Conservation (phyloP, 768 basidiomycete genomes). For the Mycena amicta region DNA sequence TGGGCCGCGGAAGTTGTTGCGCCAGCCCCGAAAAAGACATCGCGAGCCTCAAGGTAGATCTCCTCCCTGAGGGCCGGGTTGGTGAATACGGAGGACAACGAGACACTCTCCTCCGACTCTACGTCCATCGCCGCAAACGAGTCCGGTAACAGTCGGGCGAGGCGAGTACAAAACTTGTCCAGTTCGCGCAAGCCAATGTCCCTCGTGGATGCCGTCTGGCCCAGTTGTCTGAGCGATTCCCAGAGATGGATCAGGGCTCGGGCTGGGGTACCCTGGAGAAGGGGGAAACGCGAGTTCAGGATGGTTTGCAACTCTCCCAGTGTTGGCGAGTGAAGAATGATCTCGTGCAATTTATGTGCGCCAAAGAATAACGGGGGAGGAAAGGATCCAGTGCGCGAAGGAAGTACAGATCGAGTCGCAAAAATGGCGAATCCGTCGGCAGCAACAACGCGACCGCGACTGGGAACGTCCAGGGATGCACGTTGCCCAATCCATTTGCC, state of each 20-base stretch:
- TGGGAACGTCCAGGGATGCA: conserved; percentile 72
- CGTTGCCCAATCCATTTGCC: conserved; percentile 77
- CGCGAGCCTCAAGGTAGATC: conserved; percentile 83
- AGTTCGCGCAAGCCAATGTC: conserved; percentile 78
- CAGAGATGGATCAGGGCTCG: conserved; percentile 68
- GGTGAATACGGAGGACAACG: conserved; percentile 54
- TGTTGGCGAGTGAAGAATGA: conserved; percentile 63
- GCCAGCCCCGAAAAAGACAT: conserved; percentile 87
- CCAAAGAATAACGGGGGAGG: conserved; percentile 77
- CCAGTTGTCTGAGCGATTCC: conserved; percentile 57
- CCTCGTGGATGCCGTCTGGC: conserved; percentile 53
- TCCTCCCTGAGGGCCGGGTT: conserved; percentile 84
- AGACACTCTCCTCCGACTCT: conserved; percentile 26
- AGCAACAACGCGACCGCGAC: conserved; percentile 73
- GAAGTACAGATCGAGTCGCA: conserved; percentile 75
- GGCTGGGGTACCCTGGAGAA: conserved; percentile 52
- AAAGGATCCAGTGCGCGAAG: conserved; percentile 50
- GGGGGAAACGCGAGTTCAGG: conserved; percentile 65
- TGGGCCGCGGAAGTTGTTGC: conserved; percentile 54
- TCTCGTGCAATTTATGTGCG: conserved; percentile 79
- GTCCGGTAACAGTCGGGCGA: conserved; percentile 61
- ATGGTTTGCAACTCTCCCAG: conserved; percentile 71
- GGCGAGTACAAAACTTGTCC: conserved; percentile 79
- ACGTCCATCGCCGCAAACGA: conserved; percentile 48
- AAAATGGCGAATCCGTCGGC: conserved; percentile 84